phyloP scores from a whole-genome alignment of 805 yeast genomes.

The Saccharomyces jurei region DNA sequence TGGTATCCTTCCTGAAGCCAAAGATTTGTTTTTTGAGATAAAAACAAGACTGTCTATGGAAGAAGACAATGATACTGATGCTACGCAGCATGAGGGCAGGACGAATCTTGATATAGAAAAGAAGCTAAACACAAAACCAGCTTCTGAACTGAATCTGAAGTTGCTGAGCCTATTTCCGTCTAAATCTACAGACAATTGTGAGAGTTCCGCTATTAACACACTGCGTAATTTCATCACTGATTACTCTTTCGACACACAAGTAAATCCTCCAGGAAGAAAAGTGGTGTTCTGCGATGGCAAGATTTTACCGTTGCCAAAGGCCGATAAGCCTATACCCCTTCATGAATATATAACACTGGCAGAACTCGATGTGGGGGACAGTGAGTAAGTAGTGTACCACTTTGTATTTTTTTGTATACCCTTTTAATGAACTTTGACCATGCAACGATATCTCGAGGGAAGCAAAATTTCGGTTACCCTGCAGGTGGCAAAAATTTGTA shows the following conservation, averaged over 20 bases:
- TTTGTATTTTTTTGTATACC: not conserved
- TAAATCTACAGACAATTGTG: constrained; percentile 9
- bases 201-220: constrained; percentile 19
- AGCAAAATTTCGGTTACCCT: not conserved
- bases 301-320: constrained; percentile 17
- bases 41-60: constrained; percentile 16
- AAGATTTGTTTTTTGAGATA: constrained; percentile 43
- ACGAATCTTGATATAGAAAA: not conserved
- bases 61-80: not conserved
- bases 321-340: constrained; percentile 7
- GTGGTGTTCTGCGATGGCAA: constrained; percentile 17
- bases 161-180: constrained; percentile 22
- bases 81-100: constrained; percentile 3
- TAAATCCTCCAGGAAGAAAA: constrained; percentile 20
- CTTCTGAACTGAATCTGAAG: constrained; percentile 12
- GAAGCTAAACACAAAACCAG: not conserved
- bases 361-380: not conserved
- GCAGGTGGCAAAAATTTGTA: constrained; percentile 1
- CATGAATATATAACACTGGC: not conserved
- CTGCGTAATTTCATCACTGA: constrained; percentile 19
- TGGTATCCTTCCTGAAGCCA: constrained; percentile 54
- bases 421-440: not conserved
- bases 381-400: not conserved
- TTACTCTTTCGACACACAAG: constrained; percentile 18
- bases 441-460: not conserved